phyloP scores from a whole-genome alignment of 2,329 filamentous ascomycete species.

The Fusarium nanum region DNA sequence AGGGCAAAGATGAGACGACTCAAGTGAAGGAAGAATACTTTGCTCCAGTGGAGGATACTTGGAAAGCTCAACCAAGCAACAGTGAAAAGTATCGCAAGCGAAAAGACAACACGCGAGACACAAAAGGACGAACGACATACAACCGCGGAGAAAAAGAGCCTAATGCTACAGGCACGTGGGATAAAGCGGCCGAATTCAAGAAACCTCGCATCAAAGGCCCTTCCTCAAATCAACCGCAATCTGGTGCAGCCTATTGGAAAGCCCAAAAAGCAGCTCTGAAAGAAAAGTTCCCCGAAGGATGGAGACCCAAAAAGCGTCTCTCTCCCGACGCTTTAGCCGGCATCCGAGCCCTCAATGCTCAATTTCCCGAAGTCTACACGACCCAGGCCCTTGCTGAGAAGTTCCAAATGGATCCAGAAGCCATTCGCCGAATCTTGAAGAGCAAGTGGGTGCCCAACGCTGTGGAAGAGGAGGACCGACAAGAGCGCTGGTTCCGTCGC shows the following conservation, averaged over 20 bases:
- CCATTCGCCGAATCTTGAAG: constrained; percentile 86
- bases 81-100: background rate
- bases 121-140: background rate
- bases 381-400: constrained; percentile 78
- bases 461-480: constrained; percentile 68
- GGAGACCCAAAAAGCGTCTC: constrained; percentile 85
- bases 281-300: constrained; percentile 83
- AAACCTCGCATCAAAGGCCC: constrained; percentile 30
- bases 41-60: constrained; percentile 5
- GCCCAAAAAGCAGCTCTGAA: constrained; percentile 79
- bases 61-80: constrained; percentile 17
- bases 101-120: background rate
- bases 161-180: background rate
- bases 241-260: constrained; percentile 70
- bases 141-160: background rate
- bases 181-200: background rate
- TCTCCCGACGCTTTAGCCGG: constrained; percentile 94
- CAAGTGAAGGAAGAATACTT: constrained; percentile 13
- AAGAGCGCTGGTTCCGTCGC: constrained; percentile 70
- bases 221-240: constrained; percentile 21
- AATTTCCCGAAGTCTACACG: constrained; percentile 81
- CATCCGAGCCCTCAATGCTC: constrained; percentile 82
- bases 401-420: constrained; percentile 89
- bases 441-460: constrained; percentile 76
- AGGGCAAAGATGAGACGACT: background rate